Base-by-base conservation (phyloP, 768 basidiomycete species). In the Hebeloma cylindrosporum region DNA sequence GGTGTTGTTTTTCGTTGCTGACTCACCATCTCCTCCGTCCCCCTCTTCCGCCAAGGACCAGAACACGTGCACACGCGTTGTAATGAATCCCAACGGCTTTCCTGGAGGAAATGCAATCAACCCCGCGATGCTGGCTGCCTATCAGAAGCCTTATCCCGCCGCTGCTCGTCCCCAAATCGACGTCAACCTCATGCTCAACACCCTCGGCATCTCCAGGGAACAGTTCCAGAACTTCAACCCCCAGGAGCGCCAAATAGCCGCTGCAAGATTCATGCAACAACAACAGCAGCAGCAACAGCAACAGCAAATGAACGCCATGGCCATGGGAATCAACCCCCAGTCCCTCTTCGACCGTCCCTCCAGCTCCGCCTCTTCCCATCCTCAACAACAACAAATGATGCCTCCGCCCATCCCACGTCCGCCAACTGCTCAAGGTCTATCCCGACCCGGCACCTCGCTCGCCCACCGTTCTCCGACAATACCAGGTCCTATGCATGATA, bases 101-200 rank as follows among this genome's bases (percentile, higher is more conserved):
- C 30, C 29, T 25, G 31, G 45, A n/a, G 42, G 48, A 31, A 44
- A 44, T 14, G 55, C 57, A 30, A 64, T 69, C 40, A 65, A 60
- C 55, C 66, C 66, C 27, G 64, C 60, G 17, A 59, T 68, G 47
- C 58, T 67, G 23, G 58, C 64, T 41, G 54, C 60, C 22, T 60
- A 61, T 25, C 66, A 69, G 53, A 50, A 57, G 26, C 48, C 30
- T 17, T 17, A 31, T 31, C 17, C 30, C 30, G 30, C 17, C 30
- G 30, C 30, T 17, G 13, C 30, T 31, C 32, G 35, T 18, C 41
- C 41, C 14, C 10, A 37, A 9, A 35, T 56, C 47, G 53, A 52
- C 50, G n/a, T 56, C 18, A 33, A 47, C 33, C 39, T 50, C 10
- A 45, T 62, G 47, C 57, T 66, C 30, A 41, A 43, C n/a, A 26